Base-by-base conservation (phyloP, 176 grass and related monocot genomes). In the Musa troglodytarum region DNA sequence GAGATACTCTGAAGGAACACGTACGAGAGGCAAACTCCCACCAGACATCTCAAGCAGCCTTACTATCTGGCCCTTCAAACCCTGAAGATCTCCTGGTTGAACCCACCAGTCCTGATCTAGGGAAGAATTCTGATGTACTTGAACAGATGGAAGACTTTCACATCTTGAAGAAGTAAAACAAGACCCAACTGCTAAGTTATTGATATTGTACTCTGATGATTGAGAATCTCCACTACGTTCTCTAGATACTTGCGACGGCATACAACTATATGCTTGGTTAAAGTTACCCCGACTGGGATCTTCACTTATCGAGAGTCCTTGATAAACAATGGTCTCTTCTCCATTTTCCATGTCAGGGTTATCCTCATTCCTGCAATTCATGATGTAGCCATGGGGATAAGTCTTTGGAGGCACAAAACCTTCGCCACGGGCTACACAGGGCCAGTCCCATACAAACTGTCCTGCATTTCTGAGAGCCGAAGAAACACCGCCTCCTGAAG, bases 381-480 rank as follows among this genome's bases (percentile, higher is more conserved):
- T 85, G 51, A 57, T 34, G 86, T 54, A 82, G 63, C 79, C 69
- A 79, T 78, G 53, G 78, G 76, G 54, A 68, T 78, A 72, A 72
- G 84, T 69, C 59, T 80, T 89, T 52, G 82, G 75, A 49, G 77
- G 76, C 49, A 92, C 79, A 80, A 84, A 82, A 74, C 90, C 84
- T 84, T 84, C 84, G 25, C 90, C 90, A 71, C 76, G 86, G 20
- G 86, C 86, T 78, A 92, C 76, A 70, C 79, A 84, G 25, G 86
- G 86, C 90, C 90, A 92, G 79, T 92, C 82, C 90, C 90, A 92
- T 23, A 89, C 84, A 2, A 89, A 89, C 78, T 73, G 81, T 64
- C 90, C 90, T 71, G 90, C 86, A 81, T 85, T 92, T 81, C 79
- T 92, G 78, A 92, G 76, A 68, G 90, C 86, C 0, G 86, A 92